Evolutionary conservation across 1,284 basidiomycete species (phyloP), one percentile per base, ranked within the genome.

Genomic region (Marasmius sp.): DNA sequence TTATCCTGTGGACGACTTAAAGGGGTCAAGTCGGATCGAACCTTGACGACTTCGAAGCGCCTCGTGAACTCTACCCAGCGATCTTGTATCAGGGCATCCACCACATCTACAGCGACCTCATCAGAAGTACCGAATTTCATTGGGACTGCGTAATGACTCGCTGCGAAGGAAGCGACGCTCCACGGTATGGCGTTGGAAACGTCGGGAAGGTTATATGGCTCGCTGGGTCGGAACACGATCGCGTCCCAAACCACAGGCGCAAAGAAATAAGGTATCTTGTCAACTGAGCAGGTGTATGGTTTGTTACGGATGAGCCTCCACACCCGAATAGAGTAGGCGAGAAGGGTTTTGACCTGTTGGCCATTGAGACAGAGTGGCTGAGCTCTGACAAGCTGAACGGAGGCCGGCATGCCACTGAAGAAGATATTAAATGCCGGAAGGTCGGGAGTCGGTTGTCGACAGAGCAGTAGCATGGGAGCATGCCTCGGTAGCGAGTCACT

Each of bases 21-120:
- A 36, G 92, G 92, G 6, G 79, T 87, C 68, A 93, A 69, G 72
- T 94, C 92, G 27, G 70, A 74, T 59, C 91, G 78, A 41, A 92
- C 69, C 54, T 71, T 75, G 34, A 84, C 70, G 36, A 82, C 81
- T 66, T 81, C 82, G 70, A 87, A 90, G 59, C 88, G 79, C 65
- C 87, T 79, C 1, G 90, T 92, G 68, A 88, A 92, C 71, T 93
- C 91, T n/a, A 85, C 82, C 75, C 80, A 81, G 60, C 90, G 79
- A 69, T 93, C 92, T 71, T 91, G 87, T 38, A 94, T 76, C 22
- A 93, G 75, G 27, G 86, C 84, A 65, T 92, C 88, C 59, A 79
- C 69, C 9, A 87, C 70, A 60, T 81, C 82, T 22, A 74, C 68
- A 16, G 75, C 72, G n/a, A 85, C 69, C 3, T 74, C 72, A 61